A percentile compares a stretch with the other conserved stretches of the same genome.
Evolutionary conservation across 2,329 filamentous ascomycete species (phyloP).

Genomic region (Ophidiomyces ophidiicola): DNA sequence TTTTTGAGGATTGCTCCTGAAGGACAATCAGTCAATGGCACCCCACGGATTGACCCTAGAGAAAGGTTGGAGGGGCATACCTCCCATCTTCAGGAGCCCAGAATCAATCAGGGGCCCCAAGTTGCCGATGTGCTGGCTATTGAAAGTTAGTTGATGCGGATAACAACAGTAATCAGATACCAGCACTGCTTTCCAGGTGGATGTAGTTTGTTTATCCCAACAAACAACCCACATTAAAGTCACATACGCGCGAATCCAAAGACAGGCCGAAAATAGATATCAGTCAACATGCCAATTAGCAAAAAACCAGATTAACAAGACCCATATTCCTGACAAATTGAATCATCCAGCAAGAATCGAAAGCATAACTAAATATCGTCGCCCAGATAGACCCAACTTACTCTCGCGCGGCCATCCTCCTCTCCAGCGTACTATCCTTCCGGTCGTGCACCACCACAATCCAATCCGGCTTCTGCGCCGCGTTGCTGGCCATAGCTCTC

Average conservation of each 20-base stretch:
- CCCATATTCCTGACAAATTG: too few species aligned
- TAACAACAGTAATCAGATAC: not conserved
- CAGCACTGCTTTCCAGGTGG: too few species aligned
- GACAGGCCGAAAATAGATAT: not conserved
- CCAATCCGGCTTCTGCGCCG: conserved; percentile 45
- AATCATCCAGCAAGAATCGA: too few species aligned
- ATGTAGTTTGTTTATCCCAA: too few species aligned
- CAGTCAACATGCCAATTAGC: not conserved
- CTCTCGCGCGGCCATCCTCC: conserved; percentile 43
- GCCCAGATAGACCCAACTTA: too few species aligned
- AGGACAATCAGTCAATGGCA: not conserved
- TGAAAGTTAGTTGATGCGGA: not conserved
- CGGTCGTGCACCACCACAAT: conserved; percentile 58
- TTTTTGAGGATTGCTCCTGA: conserved; percentile 55
- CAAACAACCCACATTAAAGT: too few species aligned
- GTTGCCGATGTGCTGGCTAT: conserved; percentile 45
- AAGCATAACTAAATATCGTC: not conserved
- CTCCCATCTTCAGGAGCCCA: conserved; percentile 53
- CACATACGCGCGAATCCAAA: too few species aligned
- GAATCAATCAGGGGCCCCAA: conserved; percentile 42
- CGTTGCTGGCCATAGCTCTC: conserved; percentile 10
- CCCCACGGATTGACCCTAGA: not conserved
- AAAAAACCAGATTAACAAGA: too few species aligned
- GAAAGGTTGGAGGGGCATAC: conserved; percentile 30
- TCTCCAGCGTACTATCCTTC: conserved; percentile 42